phyloP scores from a whole-genome alignment of 352 stramenopile genomes.

The Pythium dissotocum region DNA sequence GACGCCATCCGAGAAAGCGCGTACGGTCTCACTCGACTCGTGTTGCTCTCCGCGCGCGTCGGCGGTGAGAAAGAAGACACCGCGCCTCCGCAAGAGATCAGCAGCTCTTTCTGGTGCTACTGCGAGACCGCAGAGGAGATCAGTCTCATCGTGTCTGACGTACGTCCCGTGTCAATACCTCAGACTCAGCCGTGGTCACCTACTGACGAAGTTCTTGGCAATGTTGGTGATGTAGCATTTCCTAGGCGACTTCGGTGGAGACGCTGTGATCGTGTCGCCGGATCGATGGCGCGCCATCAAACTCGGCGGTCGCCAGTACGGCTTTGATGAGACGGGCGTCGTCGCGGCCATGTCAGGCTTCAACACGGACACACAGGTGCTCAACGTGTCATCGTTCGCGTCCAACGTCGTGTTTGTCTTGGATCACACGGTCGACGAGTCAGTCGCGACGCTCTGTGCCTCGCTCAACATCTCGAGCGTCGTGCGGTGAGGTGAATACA shows the following conservation, averaged over 20 bases:
- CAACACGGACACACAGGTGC: conserved; percentile 74
- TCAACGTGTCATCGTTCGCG: conserved; percentile 86
- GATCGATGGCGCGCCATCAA: conserved; percentile 88
- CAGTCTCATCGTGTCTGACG: conserved; percentile 77
- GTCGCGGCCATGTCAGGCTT: conserved; percentile 86
- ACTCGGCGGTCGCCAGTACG: conserved; percentile 73
- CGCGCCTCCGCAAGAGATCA: background rate
- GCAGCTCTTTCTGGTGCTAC: conserved; percentile 79
- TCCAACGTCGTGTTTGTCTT: conserved; percentile 85
- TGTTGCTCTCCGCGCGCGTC: conserved; percentile 46
- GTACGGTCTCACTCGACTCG: conserved; percentile 78
- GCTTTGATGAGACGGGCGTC: conserved; percentile 86
- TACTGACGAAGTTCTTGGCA: background rate
- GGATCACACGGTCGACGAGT: conserved; percentile 74
- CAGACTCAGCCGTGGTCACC: background rate
- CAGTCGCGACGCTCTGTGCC: conserved; percentile 61
- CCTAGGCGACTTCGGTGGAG: conserved; percentile 63
- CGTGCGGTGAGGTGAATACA: conserved; percentile 38
- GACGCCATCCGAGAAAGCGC: conserved; percentile 69
- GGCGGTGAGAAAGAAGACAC: conserved; percentile 11
- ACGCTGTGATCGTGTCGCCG: conserved; percentile 79
- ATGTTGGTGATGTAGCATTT: conserved; percentile 32
- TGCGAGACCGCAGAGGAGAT: conserved; percentile 85
- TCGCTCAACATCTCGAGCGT: conserved; percentile 73
- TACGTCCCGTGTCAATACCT: conserved; percentile 5